Evolutionary conservation across 345 rosid species (phyloP), one percentile per base, ranked within the genome.

Genomic region (Citrus maxima): DNA sequence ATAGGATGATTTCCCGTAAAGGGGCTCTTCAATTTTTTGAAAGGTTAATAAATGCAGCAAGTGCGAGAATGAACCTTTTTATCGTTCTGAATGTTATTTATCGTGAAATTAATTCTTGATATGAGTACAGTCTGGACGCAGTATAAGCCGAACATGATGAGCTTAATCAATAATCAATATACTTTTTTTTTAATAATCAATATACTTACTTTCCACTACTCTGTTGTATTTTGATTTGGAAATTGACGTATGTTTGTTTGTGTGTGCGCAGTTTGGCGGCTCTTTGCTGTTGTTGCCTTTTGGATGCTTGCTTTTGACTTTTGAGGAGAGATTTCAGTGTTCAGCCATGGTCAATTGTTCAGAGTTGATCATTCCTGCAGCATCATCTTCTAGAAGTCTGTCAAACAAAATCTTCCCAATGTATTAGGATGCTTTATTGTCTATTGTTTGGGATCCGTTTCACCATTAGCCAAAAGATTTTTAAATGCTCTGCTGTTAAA

Each of bases 231-330:
- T 14, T 16, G 58, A 40, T 55, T 16, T 10, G 9, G 14, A 21
- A 69, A 21, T 27, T 59, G 35, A 42, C 10, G 25, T 35, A 6
- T 27, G 19, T 38, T n/a, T 34, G 59, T 62, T 38, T 38, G 13
- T 40, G 65, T 4, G 5, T 16, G 42, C 68, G 87, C 93, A 91
- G 95, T 85, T 85, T 91, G 82, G 92, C 91, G 63, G 93, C 92
- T 8, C 90, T 91, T 70, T 91, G 95, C 80, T 91, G 95, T 58
- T 91, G 95, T 82, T 91, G 93, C 84, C 87, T 91, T 64, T 73
- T 90, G 82, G 95, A 90, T 86, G 91, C 92, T 72, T 89, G 90
- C 83, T 81, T 91, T 86, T 89, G 84, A 91, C 51, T 12, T 0
- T 13, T 89, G 84, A 91, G 75, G 73, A 35, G 61, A 24, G 34